These are phyloP conservation scores for Chara braunii DNA, from an alignment of 139 green algal species.

Conservation along the genomic window DNA sequence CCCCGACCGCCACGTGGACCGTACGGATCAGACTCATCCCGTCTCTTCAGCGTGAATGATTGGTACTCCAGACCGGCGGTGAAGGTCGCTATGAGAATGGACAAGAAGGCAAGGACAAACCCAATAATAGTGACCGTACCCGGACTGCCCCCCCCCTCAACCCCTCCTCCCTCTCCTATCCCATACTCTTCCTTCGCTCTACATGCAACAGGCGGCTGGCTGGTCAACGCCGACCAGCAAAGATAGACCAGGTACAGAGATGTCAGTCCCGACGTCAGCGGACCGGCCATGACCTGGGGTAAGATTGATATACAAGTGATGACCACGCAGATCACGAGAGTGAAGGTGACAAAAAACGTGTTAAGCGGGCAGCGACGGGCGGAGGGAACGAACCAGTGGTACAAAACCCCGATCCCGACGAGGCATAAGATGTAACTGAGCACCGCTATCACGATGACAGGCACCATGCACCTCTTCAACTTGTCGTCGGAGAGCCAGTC, in stretches of 20 bases:
- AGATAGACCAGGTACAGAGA: slow-evolving; percentile 25
- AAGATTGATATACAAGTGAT: slow-evolving; percentile 44
- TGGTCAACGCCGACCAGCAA: slow-evolving; percentile 30
- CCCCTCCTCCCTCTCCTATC: no score
- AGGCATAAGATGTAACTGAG: slow-evolving; percentile 54
- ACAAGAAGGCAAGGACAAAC: slow-evolving; percentile 26
- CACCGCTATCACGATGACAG: slow-evolving; percentile 65
- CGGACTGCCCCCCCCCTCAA: no score
- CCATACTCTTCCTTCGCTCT: no score
- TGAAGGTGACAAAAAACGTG: slow-evolving; percentile 71
- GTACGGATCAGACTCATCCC: neutral
- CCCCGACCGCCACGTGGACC: neutral
- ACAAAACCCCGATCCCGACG: slow-evolving; percentile 68
- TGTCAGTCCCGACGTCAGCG: slow-evolving; percentile 27
- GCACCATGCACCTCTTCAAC: slow-evolving; percentile 53
- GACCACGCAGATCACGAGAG: slow-evolving; percentile 59
- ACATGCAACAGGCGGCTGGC: no score
- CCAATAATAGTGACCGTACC: no score
- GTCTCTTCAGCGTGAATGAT: slow-evolving; percentile 19
- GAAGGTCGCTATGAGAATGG: slow-evolving; percentile 25
- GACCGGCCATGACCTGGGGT: slow-evolving; percentile 26
- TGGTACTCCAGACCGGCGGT: slow-evolving; percentile 14
- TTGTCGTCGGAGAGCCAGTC: slow-evolving; percentile 78
- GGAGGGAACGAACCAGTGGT: slow-evolving; percentile 55
- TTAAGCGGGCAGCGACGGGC: slow-evolving; percentile 85